Evolutionary conservation across 2,329 filamentous ascomycete genomes (phyloP), one percentile per base, ranked within the genome.

Genomic region (Aschersonia sp.): DNA sequence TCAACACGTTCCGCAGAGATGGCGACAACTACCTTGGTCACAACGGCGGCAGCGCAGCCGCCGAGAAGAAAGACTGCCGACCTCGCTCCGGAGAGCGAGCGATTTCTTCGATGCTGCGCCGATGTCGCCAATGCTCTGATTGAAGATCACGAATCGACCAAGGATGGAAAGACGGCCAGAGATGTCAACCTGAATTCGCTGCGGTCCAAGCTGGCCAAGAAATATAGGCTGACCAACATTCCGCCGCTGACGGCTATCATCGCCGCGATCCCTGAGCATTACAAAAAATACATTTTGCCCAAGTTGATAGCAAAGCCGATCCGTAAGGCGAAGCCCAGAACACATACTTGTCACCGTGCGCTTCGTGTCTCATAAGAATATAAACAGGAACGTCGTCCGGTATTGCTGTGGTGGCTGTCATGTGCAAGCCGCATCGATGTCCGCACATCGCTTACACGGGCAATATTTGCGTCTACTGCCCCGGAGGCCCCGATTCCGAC

Each of bases 401-500:
- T 49, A 98, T 98, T 57, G 92, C 92, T 2, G 92, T 98, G 7
- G 92, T 98, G 44, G 92, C 94, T 42, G 94, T 98, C 55, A 98
- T 98, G 92, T 97, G 92, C 76, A 98, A 98, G 66, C 92, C 92
- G 30, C 92, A 98, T 64, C 77, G 92, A 61, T 98, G 92, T 60
- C 92, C 92, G 14, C 92, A 98, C 61, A 98, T 98, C 56, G 87
- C 92, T 9, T 98, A 95, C 64, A 98, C 92, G 0, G 92, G 92
- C 52, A 98, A 98, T 62, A 97, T 98, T 52, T 98, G 92, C 65
- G 92, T 98, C 51, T 98, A 98, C 68, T 98, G 92, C 61, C 92
- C 92, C 8, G 92, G 92, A 55, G 92, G 92, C 1, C 94, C 94
- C 7, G 92, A 98, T 62, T 95, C 89, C 45, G 94, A 98, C 62